Base-by-base conservation (phyloP, 2,329 filamentous ascomycete species). In the Onygena corvina region DNA sequence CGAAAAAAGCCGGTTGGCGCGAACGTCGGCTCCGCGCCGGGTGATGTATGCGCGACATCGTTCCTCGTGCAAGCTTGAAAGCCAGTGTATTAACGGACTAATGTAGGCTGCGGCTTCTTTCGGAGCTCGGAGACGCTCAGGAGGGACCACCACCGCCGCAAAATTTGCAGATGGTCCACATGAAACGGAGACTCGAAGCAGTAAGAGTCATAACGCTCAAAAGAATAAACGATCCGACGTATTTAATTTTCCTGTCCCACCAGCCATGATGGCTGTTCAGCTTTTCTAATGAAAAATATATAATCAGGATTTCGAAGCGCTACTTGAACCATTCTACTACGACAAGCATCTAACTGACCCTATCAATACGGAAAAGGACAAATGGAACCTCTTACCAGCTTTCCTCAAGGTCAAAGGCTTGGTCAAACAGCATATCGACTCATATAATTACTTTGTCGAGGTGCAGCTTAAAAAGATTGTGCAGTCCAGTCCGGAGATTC, bases 381-480 rank as follows among this genome's bases (percentile, higher is more conserved):
- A 98, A 74, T 95, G 90, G 79, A 94, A 96, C 65, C 75, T 98
- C 35, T 71, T 98, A 23, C 93, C 92, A 0, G 92, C 92, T n/a
- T 98, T 98, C 66, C 72, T 98, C 52, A 95, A 95, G 67, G 89
- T 95, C 60, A 98, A 98, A 69, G 89, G 89, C 50, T 74, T 95
- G 50, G 89, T 95, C 48, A 95, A 95, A 67, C 90, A 96, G 73
- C 89, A 95, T 66, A 90, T 94, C 62, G 93, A 98, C 71, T 96
- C 92, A 20, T 98, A 93, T 75, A 95, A 98, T 70, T 94, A 92
- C 70, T 96, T 98, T 60, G 84, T 95, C 57, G 87, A 98, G 59
- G 84, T 93, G 50, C 89, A 96, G 64, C 81, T 98, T 65, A 94
- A 94, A 70, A 89, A 95, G 60, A 98, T 98, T 58, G 84, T 98